phyloP scores from a whole-genome alignment of 2,329 filamentous ascomycete genomes.

The Penicillium sp. region DNA sequence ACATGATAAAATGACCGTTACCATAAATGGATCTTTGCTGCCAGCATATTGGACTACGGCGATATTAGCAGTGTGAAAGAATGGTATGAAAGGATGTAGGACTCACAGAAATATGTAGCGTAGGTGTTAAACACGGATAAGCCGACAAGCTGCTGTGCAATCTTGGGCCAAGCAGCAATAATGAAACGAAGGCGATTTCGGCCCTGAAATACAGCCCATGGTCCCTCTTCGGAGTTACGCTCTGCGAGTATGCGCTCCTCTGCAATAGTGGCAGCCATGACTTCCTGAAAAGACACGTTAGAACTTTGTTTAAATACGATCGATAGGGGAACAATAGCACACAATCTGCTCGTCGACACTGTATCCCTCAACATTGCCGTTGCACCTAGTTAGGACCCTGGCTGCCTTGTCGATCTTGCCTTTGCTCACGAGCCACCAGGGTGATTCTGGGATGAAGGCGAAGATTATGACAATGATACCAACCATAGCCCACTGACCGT shows the following conservation, averaged over 20 bases:
- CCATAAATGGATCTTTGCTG: conserved; percentile 42
- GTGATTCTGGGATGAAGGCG: conserved; percentile 35
- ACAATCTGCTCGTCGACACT: conserved; percentile 36
- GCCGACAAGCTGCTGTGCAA: conserved; percentile 43
- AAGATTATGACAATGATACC: conserved; percentile 44
- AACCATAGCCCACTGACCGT: conserved; percentile 44
- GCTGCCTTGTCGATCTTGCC: conserved; percentile 33
- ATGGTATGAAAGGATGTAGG: not conserved
- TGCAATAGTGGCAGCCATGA: conserved; percentile 37
- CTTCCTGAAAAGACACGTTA: conserved; percentile 19
- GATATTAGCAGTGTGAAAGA: conserved; percentile 4
- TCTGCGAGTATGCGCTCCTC: conserved; percentile 35
- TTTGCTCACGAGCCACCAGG: conserved; percentile 41
- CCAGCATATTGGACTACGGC: conserved; percentile 42
- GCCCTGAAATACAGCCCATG: conserved; percentile 39
- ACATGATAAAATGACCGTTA: conserved; percentile 44
- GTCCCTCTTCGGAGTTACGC: conserved; percentile 27
- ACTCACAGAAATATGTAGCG: conserved; percentile 41
- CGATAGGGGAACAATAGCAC: not conserved
- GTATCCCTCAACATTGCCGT: conserved; percentile 33
- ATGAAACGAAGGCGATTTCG: conserved; percentile 40
- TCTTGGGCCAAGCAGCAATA: conserved; percentile 42
- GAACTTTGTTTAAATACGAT: not conserved
- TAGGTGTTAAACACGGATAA: conserved; percentile 42
- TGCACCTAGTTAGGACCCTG: conserved; percentile 29